Base-by-base conservation (phyloP, 1,139 yeast species). In the Kluyveromyces sp. region DNA sequence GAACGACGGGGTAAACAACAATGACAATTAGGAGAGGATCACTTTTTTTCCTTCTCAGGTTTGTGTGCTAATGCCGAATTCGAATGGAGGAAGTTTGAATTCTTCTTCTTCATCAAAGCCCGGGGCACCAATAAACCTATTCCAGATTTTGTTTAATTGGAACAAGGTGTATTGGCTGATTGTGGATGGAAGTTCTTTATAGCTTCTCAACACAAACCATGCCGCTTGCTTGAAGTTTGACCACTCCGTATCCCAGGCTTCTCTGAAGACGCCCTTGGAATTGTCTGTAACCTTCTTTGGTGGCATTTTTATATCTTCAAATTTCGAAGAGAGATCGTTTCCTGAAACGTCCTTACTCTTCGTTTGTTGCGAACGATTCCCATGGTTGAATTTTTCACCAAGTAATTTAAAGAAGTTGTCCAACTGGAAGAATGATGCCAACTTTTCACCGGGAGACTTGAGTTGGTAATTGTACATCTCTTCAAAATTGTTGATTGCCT, bases 401-500 rank as follows among this genome's bases (percentile, higher is more conserved):
- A 61, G 33, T 34, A 61, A 38, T 45, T 53, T 61, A 51, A 62
- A 62, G 48, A 62, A 61, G 47, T 63, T 63, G 42, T 63, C 56
- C 21, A 50, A 50, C 33, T 58, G 57, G 55, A 63, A 61, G 35
- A 59, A 56, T 10, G 56, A 47, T 3, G 58, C 54, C 4, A 57
- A 44, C 30, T 49, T 51, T 28, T 48, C 52, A 31, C 53, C 52
- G 6, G 40, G 28, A 37, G 56, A 54, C 25, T 55, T 51, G 33
- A 57, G 43, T 45, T 58, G 51, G 27, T 61, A 59, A 41, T 69
- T 66, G 63, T 78, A 82, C 69, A 81, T 64, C 31, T 58, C 57
- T 60, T 84, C 82, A 70, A 90, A 92, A 53, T 78, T 77, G 52
- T 78, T 78, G 43, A 90, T 81, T 32, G 95, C 80, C 51, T 75